Conservation (phyloP, 176 grass and related monocot genomes). For the Tuctoria greenei region DNA sequence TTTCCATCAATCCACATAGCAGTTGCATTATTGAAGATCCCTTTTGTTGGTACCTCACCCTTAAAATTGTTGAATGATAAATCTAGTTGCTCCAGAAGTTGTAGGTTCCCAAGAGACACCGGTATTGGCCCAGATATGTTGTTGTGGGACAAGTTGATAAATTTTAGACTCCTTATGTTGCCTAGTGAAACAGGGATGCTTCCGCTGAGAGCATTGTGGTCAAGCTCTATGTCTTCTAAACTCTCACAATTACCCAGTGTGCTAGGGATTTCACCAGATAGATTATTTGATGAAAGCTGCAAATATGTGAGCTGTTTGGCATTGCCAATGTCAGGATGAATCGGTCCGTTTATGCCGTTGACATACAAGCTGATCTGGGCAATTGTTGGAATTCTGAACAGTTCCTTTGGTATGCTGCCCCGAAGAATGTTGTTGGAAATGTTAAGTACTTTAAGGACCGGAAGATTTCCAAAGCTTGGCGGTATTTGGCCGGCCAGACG, state of each 20-base stretch:
- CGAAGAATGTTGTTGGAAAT: not conserved
- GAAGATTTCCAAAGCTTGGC: no score
- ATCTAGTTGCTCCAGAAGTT: conserved; percentile 19
- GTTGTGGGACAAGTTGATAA: conserved; percentile 16
- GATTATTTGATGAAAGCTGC: not conserved
- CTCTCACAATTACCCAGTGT: conserved; percentile 16
- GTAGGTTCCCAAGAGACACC: not conserved
- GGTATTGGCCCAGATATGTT: conserved; percentile 11
- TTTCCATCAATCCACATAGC: conserved; percentile 18
- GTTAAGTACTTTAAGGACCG: no score
- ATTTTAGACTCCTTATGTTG: not conserved
- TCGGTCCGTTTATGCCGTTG: not conserved
- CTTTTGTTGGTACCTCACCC: conserved; percentile 23
- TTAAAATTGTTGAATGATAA: conserved; percentile 18
- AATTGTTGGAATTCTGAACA: not conserved
- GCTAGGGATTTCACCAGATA: conserved; percentile 33
- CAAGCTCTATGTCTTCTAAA: not conserved
- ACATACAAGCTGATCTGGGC: not conserved
- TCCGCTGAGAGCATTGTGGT: conserved; percentile 10
- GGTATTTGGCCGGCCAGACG: no score
- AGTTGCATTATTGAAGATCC: conserved; percentile 21
- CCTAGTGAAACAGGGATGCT: conserved; percentile 14
- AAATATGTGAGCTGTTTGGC: not conserved
- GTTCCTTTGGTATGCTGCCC: not conserved
- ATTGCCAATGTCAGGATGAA: not conserved